phyloP scores from a whole-genome alignment of 2,329 filamentous ascomycete species.

The Fusarium udum region DNA sequence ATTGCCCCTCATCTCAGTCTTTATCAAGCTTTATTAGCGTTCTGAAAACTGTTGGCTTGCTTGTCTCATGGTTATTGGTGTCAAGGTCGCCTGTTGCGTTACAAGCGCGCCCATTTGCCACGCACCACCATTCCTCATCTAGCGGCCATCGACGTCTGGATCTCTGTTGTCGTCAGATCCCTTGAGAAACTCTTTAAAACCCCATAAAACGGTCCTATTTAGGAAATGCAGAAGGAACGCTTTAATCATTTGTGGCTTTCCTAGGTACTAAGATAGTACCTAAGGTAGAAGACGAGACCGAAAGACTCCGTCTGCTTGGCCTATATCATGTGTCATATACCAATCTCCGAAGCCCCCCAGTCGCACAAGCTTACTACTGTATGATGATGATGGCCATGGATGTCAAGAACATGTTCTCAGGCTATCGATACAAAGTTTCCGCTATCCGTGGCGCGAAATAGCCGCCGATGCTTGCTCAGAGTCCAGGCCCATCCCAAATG shows the following conservation, averaged over 20 bases:
- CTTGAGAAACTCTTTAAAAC: not conserved
- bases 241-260: not conserved
- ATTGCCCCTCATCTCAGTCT: not conserved
- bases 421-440: constrained; percentile 13
- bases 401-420: constrained; percentile 3
- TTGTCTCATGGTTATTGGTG: constrained; percentile 3
- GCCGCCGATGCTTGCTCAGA: constrained; percentile 6
- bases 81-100: constrained; percentile 15
- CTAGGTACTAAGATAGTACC: not conserved
- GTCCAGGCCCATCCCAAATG: constrained; percentile 18
- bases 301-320: not conserved
- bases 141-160: constrained; percentile 14
- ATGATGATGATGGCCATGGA: not conserved
- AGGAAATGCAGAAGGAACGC: not conserved
- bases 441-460: constrained; percentile 23
- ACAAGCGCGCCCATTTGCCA: constrained; percentile 24
- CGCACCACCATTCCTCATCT: constrained; percentile 32
- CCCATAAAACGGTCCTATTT: not conserved
- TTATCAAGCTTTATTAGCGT: not conserved
- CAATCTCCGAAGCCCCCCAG: not conserved
- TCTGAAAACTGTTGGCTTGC: constrained; percentile 19
- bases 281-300: not conserved
- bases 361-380: not conserved
- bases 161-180: constrained; percentile 3
- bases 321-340: not conserved